Percentiles rank a stretch among this genome's conserved stretches.
These are phyloP conservation scores for Citrus maxima DNA, from an alignment of 345 rosid genomes.

Conservation along the genomic window DNA sequence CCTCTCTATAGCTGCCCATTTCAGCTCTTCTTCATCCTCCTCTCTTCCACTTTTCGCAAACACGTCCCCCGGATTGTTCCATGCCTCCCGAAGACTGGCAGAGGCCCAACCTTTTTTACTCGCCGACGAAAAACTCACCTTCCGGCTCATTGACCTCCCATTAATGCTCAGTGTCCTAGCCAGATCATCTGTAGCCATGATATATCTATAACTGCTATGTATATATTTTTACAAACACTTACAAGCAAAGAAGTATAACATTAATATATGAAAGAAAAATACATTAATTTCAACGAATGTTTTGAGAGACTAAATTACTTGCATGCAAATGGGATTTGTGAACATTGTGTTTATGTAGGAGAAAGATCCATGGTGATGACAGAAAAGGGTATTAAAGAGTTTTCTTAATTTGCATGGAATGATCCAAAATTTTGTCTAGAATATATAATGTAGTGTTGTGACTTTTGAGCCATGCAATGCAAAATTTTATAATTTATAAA, in stretches of 20 bases:
- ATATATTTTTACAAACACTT: not conserved
- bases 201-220: not conserved
- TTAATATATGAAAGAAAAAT: not conserved
- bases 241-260: not conserved
- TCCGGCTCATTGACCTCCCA: slow-evolving; percentile 29
- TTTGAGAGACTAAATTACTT: not conserved
- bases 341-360: slow-evolving; percentile 10
- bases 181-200: slow-evolving; percentile 33
- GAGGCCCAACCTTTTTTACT: slow-evolving; percentile 43
- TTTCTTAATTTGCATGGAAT: not conserved
- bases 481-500: not conserved
- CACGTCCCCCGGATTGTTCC: slow-evolving; percentile 37
- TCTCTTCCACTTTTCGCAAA: slow-evolving; percentile 36
- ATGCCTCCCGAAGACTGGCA: slow-evolving; percentile 37
- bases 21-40: slow-evolving; percentile 53
- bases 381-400: slow-evolving; percentile 19
- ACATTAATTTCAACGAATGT: not conserved
- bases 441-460: not conserved
- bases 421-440: slow-evolving; percentile 19
- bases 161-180: slow-evolving; percentile 25
- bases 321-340: not conserved
- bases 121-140: slow-evolving; percentile 24
- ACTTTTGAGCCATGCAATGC: not conserved
- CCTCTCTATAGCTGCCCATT: slow-evolving; percentile 63
- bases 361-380: slow-evolving; percentile 2